Conservation (phyloP, 345 rosid species). For the Abelmoschus esculentus region DNA sequence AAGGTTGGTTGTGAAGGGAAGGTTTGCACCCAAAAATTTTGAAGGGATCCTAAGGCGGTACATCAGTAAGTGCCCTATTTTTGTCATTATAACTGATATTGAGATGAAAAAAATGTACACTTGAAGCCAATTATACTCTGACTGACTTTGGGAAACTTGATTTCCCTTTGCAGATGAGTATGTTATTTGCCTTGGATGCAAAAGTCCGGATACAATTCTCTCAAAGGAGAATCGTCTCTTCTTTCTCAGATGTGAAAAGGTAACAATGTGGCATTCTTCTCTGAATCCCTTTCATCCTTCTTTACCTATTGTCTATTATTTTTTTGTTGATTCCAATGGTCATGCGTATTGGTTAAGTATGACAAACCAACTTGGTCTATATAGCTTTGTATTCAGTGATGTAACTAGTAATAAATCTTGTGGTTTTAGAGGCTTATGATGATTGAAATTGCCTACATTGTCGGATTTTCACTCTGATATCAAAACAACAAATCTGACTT, state of each 20-base stretch:
- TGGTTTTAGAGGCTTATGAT: constrained; percentile 3
- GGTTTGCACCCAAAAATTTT: constrained; percentile 34
- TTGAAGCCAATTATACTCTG: background rate
- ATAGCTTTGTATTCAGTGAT: background rate
- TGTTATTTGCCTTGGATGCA: constrained; percentile 40
- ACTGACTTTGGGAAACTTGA: no score
- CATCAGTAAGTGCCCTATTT: constrained; percentile 22
- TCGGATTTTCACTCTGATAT: background rate
- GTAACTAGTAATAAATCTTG: background rate
- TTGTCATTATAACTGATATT: background rate
- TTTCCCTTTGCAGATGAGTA: constrained; percentile 39
- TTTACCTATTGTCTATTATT: no score
- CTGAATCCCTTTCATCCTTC: background rate
- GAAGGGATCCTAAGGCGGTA: constrained; percentile 37
- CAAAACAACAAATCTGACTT: background rate
- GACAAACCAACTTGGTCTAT: background rate
- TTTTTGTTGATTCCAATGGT: no score
- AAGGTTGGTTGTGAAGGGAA: constrained; percentile 33
- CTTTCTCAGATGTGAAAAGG: constrained; percentile 48
- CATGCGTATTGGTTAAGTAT: background rate
- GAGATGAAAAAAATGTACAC: background rate
- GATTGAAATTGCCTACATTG: constrained; percentile 9
- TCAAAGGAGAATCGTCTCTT: constrained; percentile 29
- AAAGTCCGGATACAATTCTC: constrained; percentile 41
- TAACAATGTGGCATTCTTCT: background rate